Percentiles rank a stretch among this genome's conserved stretches.
Evolutionary conservation across 2,329 filamentous ascomycete genomes (phyloP).

Genomic region (Cercospora zeina): DNA sequence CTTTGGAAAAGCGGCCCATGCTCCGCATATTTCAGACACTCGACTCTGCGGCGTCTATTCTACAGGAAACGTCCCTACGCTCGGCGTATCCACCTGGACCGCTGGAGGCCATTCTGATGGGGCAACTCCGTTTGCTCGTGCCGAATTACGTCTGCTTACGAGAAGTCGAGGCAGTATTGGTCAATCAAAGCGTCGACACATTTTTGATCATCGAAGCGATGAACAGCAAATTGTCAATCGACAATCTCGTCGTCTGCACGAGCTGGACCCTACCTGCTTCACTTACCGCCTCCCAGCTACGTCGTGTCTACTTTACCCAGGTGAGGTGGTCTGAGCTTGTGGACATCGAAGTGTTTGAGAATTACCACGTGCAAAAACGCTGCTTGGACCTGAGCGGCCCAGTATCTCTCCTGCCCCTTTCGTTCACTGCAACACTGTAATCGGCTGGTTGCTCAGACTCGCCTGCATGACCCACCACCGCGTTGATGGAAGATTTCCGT

Average conservation of each 20-base stretch:
- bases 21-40: slow-evolving; percentile 2
- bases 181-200: neutral
- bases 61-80: neutral
- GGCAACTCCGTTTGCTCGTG: neutral
- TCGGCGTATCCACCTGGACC: neutral
- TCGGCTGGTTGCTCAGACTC: neutral
- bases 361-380: neutral
- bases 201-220: neutral
- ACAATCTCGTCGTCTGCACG: neutral
- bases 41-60: slow-evolving; percentile 3
- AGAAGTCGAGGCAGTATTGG: neutral
- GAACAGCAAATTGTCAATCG: neutral
- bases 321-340: slow-evolving; percentile 2
- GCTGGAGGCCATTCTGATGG: neutral
- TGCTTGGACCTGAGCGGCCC: slow-evolving; percentile 24
- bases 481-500: slow-evolving; percentile 22
- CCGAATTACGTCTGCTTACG: neutral
- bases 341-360: slow-evolving; percentile 6
- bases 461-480: slow-evolving; percentile 6
- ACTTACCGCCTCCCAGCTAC: neutral
- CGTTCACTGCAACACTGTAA: slow-evolving; percentile 41
- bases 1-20: slow-evolving; percentile 7
- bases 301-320: neutral
- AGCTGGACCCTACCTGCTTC: slow-evolving; percentile 1
- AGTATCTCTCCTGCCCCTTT: slow-evolving; percentile 5